Evolutionary conservation across 164 flowering plant genomes (phyloP), one percentile per base, ranked within the genome.

Genomic region (Chimonanthus praecox): DNA sequence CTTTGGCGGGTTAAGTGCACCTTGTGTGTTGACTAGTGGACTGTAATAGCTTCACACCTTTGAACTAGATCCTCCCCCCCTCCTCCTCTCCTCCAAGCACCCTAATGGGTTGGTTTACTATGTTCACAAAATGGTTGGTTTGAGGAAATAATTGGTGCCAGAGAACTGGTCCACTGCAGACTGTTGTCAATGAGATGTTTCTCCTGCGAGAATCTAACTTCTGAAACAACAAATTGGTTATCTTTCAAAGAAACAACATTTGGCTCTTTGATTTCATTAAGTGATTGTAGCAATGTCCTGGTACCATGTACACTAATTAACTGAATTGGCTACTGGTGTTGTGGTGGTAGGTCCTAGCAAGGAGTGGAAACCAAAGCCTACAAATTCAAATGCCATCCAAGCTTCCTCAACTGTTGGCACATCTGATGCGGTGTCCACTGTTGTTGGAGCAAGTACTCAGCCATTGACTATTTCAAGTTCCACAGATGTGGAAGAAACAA

Each of bases 281-380:
- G 10, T 54, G 16, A 54, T 54, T 54, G 15, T n/a, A 54, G 16
- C 33, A 33, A 33, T 33, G 33, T 33, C 33, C 33, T 33, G 33
- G 33, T 33, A 33, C 33, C 33, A 33, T 33, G 33, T 33, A 33
- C 33, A 33, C 33, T 33, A 33, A 33, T 33, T 33, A 33, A 33
- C 33, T 33, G 33, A 33, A 33, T 33, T 33, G 33, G 33, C 33
- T 33, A 33, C 33, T 33, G 33, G 33, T 33, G 33, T 33, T 76
- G 58, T 72, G 70, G 74, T 81, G 74, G 89, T 76, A 47, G 93
- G 90, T 60, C 85, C 89, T 47, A 78, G 77, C 68, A 94, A 86
- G 85, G 97, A 94, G 83, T 91, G 97, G 98, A 91, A 92, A 75
- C 94, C 95, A 68, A 91, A 94, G 78, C 74, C 86, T n/a, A 74